A percentile compares a stretch with the other conserved stretches of the same genome.
Conservation (phyloP, 768 basidiomycete species). For the Rhodotorula graminis region DNA sequence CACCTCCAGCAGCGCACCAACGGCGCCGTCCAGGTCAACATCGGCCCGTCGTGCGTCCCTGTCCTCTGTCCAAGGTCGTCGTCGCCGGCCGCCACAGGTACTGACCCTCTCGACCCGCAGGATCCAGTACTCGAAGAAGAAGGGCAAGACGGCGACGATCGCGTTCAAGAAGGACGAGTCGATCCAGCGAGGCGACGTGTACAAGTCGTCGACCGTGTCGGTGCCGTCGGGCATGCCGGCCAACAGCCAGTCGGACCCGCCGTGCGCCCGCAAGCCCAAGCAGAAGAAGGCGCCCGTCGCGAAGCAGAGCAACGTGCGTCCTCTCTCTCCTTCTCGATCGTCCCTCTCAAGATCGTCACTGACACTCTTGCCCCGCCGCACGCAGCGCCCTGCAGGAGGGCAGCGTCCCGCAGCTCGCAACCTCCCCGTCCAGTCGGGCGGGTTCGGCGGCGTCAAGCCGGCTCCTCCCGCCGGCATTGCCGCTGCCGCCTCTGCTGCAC, state of each 20-base stretch:
- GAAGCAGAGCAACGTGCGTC: constrained; percentile 21
- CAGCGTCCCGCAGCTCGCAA: constrained; percentile 46
- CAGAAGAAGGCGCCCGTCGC: constrained; percentile 27
- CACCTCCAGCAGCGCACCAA: constrained; percentile 75
- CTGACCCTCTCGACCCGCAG: constrained; percentile 49
- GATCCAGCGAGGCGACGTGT: constrained; percentile 67
- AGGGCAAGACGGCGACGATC: constrained; percentile 84
- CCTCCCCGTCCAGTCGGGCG: constrained; percentile 15
- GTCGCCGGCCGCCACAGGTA: background rate
- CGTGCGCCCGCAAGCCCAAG: constrained; percentile 72
- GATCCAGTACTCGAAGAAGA: constrained; percentile 90
- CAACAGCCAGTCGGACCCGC: constrained; percentile 71
- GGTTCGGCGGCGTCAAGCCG: constrained; percentile 31
- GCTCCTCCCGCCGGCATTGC: constrained; percentile 45
- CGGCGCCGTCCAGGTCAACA: constrained; percentile 64
- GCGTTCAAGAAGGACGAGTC: constrained; percentile 86
- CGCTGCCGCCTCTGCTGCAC: constrained; percentile 44
- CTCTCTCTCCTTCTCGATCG: background rate
- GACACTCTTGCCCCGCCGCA: constrained; percentile 38
- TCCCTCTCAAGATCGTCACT: background rate
- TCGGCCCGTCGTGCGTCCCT: constrained; percentile 69
- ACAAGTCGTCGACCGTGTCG: constrained; percentile 88
- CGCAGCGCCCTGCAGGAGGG: constrained; percentile 37
- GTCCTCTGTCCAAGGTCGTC: constrained; percentile 14
- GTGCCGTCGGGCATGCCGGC: constrained; percentile 84